Evolutionary conservation across 1,284 basidiomycete genomes (phyloP).

Genomic region (Tilletiopsis washingtonensis): DNA sequence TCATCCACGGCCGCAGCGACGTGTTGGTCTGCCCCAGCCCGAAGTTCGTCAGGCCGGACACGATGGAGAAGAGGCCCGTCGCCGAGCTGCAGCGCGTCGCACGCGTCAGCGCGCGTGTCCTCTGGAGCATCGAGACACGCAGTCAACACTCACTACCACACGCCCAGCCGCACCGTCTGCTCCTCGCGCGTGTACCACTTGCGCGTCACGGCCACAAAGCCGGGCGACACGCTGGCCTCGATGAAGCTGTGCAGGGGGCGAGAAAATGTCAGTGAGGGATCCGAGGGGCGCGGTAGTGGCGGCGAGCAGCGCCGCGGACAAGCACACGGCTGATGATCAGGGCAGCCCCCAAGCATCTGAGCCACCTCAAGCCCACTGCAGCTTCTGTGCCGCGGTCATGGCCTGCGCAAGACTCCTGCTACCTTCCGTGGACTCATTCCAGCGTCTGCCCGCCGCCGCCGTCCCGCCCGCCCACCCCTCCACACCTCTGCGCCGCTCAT

Average conservation of each 20-base stretch:
- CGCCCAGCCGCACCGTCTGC: constrained; percentile 36
- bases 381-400: too few relatives aligned
- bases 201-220: constrained; percentile 52
- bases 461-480: too few relatives aligned
- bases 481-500: not conserved
- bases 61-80: constrained; percentile 50
- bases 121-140: not conserved
- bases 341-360: too few relatives aligned
- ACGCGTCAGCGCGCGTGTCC: too few relatives aligned
- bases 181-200: constrained; percentile 51
- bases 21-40: constrained; percentile 47
- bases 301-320: too few relatives aligned
- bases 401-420: too few relatives aligned
- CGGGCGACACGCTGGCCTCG: constrained; percentile 51
- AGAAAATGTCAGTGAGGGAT: constrained; percentile 47
- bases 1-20: constrained; percentile 51
- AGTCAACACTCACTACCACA: constrained; percentile 48
- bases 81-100: constrained; percentile 35
- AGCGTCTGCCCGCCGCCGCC: too few relatives aligned
- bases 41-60: constrained; percentile 52
- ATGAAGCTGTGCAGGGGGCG: constrained; percentile 41
- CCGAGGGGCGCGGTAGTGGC: not conserved
- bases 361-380: too few relatives aligned
- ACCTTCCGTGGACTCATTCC: too few relatives aligned
- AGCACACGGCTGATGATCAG: too few relatives aligned